Percentiles rank a stretch among this genome's conserved stretches.
Conservation (phyloP, 2,329 filamentous ascomycete species). For the Camptophora hylomeconis region DNA sequence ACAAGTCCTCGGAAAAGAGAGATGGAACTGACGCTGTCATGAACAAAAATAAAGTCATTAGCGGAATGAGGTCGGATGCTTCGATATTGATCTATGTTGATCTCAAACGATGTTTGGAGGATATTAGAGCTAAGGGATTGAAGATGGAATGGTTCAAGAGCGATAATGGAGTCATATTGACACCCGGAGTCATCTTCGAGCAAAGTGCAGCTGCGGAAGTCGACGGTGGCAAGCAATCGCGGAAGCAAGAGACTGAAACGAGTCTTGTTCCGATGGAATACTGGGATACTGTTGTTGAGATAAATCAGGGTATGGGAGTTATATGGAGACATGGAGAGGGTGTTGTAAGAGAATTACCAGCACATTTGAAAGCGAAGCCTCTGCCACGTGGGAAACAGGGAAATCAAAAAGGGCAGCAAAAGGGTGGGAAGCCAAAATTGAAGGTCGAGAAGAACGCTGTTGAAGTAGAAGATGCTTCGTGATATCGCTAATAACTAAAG, state of each 20-base stretch:
- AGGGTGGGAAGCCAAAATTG: too few relatives aligned
- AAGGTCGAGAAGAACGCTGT: too few relatives aligned
- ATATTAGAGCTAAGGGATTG: slow-evolving; percentile 25
- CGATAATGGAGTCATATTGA: slow-evolving; percentile 63
- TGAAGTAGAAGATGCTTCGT: too few relatives aligned
- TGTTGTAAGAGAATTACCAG: slow-evolving; percentile 35
- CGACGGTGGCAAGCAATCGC: slow-evolving; percentile 1
- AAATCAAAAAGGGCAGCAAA: too few relatives aligned
- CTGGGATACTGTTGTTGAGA: slow-evolving; percentile 61
- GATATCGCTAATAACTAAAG: too few relatives aligned
- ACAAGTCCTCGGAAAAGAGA: neutral
- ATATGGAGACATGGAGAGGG: slow-evolving; percentile 48
- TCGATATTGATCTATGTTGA: slow-evolving; percentile 70
- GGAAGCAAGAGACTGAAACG: slow-evolving; percentile 22
- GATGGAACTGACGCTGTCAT: slow-evolving; percentile 5
- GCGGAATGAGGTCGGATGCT: slow-evolving; percentile 67
- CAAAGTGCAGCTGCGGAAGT: neutral
- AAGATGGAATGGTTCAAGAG: slow-evolving; percentile 63
- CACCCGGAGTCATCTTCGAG: slow-evolving; percentile 30
- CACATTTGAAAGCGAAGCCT: slow-evolving; percentile 28
- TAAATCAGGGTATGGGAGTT: slow-evolving; percentile 58
- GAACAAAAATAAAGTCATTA: slow-evolving; percentile 42
- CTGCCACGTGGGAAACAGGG: too few relatives aligned
- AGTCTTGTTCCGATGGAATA: slow-evolving; percentile 53
- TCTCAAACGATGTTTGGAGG: slow-evolving; percentile 48